These are phyloP conservation scores for Candida michaelii DNA, from an alignment of 805 yeast genomes.

Conservation along the genomic window DNA sequence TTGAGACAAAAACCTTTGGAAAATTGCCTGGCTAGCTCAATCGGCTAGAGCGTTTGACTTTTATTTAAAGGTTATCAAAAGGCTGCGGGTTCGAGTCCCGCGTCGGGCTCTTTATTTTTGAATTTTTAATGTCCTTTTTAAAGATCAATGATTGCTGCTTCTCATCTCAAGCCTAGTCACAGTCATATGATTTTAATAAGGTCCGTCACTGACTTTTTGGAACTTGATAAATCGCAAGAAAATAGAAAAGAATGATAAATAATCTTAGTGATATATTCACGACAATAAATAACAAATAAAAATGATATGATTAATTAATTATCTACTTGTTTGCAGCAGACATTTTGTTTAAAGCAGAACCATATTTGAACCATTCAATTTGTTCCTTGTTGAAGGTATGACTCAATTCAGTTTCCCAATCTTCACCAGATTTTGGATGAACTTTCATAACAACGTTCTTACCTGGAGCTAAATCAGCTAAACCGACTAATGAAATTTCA, in stretches of 20 bases:
- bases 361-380: conserved; percentile 98
- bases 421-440: conserved; percentile 67
- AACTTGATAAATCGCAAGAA: background rate
- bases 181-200: too few species aligned
- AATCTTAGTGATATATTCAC: conserved; percentile 10
- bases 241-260: background rate
- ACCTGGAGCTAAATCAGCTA: conserved; percentile 88
- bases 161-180: too few species aligned
- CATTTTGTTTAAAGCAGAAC: conserved; percentile 98
- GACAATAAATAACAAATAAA: conserved; percentile 10
- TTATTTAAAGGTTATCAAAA: conserved; percentile 4
- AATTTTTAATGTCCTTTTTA: background rate
- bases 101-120: conserved; percentile 5
- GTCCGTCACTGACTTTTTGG: too few species aligned
- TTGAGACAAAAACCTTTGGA: background rate
- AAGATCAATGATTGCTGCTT: too few species aligned
- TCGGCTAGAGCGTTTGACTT: conserved; percentile 9
- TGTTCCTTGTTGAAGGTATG: conserved; percentile 97
- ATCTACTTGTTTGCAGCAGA: conserved; percentile 31
- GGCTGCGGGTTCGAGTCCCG: conserved; percentile 10
- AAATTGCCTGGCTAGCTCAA: conserved; percentile 7
- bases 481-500: conserved; percentile 82
- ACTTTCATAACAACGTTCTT: conserved; percentile 79
- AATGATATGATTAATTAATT: background rate
- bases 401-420: conserved; percentile 89